Base-by-base conservation (phyloP, 768 basidiomycete genomes). In the Mycena pura region DNA sequence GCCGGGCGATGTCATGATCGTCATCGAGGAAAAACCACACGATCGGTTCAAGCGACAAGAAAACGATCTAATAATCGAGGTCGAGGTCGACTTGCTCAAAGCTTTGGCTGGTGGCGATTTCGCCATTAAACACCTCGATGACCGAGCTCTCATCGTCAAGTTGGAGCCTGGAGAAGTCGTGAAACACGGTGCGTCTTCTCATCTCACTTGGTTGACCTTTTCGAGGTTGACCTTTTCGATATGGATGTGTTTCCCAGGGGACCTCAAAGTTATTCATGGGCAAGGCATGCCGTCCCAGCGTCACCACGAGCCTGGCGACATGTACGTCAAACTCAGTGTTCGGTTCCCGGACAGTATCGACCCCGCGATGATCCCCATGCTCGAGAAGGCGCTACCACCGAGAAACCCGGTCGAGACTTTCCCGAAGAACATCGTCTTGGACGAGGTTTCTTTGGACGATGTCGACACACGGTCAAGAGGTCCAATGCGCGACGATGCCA, bases 221-320 rank as follows among this genome's bases (percentile, higher is more conserved):
- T 11, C 24, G 22, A 51, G 46, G 29, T 64, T 15, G 41, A 66
- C 21, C 38, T 60, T 56, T 48, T 57, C 17, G 31, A 40, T 34
- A 21, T 60, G n/a, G n/a, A n/a, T n/a, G n/a, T n/a, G n/a, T n/a
- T n/a, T n/a, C 8, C 44, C 68, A 96, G 96, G 91, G 62, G 89
- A 91, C 41, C 71, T 95, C 70, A 98, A 97, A 78, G 89, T 96
- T 65, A 90, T 99, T 68, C 85, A 85, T 47, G 93, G 92, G 5
- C 96, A 99, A 78, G 97, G 97, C 63, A 99, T 99, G 97, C 97
- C 96, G 13, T 98, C 97, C 49, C 92, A 92, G 75, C 89, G 97
- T 62, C 96, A 99, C 77, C 97, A 99, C 78, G 95, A 99, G 72
- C 86, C 89, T 38, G 97, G 97, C 36, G 95, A 99, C 76, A 84